phyloP scores from a whole-genome alignment of 1,284 basidiomycete species.

The Moesziomyces sp. region DNA sequence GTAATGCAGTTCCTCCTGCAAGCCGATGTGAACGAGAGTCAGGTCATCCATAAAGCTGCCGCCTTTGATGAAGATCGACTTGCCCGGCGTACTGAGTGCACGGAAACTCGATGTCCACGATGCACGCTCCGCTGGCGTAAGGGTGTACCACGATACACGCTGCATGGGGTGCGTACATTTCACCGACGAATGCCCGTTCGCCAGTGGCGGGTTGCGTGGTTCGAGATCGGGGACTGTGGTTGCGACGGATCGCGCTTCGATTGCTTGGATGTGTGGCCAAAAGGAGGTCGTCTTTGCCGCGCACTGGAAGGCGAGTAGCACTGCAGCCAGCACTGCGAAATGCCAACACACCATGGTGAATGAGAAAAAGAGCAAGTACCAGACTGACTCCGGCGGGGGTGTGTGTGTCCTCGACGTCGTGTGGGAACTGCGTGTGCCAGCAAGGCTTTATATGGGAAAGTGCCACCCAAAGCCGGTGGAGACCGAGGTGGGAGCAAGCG shows the following conservation, averaged over 20 bases:
- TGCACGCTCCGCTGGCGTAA: constrained; percentile 7
- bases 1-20: constrained; percentile 45
- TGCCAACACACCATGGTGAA: neutral
- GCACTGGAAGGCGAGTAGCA: neutral
- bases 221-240: neutral
- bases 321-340: neutral
- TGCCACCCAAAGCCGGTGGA: too few relatives aligned
- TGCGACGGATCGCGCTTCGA: constrained; percentile 4
- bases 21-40: constrained; percentile 24
- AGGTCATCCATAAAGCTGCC: constrained; percentile 40
- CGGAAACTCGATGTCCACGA: constrained; percentile 23
- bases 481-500: too few relatives aligned
- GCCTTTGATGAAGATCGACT: constrained; percentile 30
- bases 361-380: too few relatives aligned
- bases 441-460: too few relatives aligned
- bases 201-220: neutral
- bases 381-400: too few relatives aligned
- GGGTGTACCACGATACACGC: constrained; percentile 32
- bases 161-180: constrained; percentile 28
- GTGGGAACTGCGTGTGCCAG: too few relatives aligned
- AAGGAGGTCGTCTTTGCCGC: constrained; percentile 14
- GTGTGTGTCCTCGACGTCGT: too few relatives aligned
- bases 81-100: neutral
- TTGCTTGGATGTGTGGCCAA: constrained; percentile 11
- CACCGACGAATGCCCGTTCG: constrained; percentile 2